Conservation (phyloP, 306 rosid species). For the Prunus davidiana region DNA sequence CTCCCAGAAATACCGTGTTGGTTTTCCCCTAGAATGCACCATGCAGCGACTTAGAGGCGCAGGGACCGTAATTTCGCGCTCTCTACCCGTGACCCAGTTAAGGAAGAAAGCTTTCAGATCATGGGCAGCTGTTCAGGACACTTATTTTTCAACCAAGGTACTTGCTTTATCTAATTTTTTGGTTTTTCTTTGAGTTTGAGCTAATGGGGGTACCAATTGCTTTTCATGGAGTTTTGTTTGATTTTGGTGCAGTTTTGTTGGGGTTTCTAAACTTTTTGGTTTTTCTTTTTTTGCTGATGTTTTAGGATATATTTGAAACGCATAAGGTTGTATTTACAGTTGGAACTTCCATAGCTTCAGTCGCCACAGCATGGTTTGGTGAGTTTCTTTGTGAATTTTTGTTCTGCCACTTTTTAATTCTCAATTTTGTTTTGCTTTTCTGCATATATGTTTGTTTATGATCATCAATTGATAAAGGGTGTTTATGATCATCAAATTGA, state of each 20-base stretch:
- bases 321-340: constrained; percentile 80
- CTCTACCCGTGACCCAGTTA: constrained; percentile 39
- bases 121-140: constrained; percentile 73
- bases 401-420: neutral
- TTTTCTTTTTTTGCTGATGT: neutral
- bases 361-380: constrained; percentile 87
- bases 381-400: constrained; percentile 14
- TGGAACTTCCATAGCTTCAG: constrained; percentile 88
- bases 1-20: constrained; percentile 4
- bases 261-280: neutral
- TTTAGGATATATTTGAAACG: constrained; percentile 73
- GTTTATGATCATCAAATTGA: neutral
- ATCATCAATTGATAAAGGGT: neutral
- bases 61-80: constrained; percentile 23
- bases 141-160: constrained; percentile 73
- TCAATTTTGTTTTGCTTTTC: neutral
- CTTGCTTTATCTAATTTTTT: neutral
- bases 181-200: neutral
- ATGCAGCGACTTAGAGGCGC: constrained; percentile 69
- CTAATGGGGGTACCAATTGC: neutral
- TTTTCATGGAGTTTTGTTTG: neutral
- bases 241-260: neutral
- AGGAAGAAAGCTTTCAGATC: constrained; percentile 65
- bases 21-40: constrained; percentile 22
- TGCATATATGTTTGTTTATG: neutral